Evolutionary conservation across 257 asterid species (phyloP).

Genomic region (Solanum etuberosum): DNA sequence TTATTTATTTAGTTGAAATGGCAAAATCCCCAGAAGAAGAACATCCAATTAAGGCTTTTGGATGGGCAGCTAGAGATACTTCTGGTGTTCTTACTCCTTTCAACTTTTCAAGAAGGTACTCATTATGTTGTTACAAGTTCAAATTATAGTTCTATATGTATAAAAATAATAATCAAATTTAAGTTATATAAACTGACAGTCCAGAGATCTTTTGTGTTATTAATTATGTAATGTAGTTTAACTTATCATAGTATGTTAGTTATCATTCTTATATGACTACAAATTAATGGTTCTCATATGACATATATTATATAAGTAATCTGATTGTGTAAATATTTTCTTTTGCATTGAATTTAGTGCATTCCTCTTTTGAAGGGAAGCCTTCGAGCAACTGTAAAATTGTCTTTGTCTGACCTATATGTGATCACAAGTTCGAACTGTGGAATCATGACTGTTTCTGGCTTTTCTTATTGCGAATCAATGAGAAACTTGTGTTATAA

Average conservation of each 20-base stretch:
- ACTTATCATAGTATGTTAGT: not conserved
- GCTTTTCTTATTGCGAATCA: not conserved
- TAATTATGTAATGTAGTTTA: not conserved
- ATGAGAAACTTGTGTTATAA: too few relatives aligned
- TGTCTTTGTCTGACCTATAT: too few relatives aligned
- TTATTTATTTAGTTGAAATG: not conserved
- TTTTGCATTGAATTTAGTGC: not conserved
- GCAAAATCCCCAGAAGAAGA: not conserved
- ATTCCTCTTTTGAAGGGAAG: too few relatives aligned
- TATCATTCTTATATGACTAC: not conserved
- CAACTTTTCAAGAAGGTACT: slow-evolving; percentile 18
- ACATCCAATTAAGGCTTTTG: not conserved
- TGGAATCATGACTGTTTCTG: too few relatives aligned
- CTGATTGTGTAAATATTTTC: not conserved
- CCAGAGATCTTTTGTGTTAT: accelerated
- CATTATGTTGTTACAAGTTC: not conserved
- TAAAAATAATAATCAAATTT: not conserved
- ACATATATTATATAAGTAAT: not conserved
- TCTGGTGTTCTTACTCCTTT: slow-evolving; percentile 21
- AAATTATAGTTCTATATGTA: not conserved
- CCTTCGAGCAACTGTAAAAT: too few relatives aligned
- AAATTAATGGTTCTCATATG: not conserved
- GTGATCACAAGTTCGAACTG: not conserved
- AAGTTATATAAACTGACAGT: not conserved
- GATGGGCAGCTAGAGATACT: slow-evolving; percentile 9